Percentiles rank a stretch among this genome's conserved stretches.
Conservation (phyloP, 139 green algal species). For the Monoraphidium neglectum region DNA sequence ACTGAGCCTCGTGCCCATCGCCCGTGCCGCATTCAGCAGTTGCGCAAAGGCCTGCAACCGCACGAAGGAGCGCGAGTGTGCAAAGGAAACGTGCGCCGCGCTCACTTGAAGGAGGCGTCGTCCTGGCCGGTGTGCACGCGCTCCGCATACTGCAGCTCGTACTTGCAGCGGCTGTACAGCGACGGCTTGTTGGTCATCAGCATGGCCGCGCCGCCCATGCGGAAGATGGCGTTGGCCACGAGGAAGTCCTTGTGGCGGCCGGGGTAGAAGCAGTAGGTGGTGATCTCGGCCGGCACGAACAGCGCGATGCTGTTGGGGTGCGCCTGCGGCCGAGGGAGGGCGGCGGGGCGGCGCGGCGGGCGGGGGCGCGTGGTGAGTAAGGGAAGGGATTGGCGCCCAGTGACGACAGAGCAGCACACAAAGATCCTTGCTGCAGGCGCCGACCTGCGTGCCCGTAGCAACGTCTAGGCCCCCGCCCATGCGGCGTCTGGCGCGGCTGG, state of each 20-base stretch:
- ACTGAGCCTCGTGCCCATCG: neutral
- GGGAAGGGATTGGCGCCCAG: neutral
- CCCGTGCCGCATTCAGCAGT: neutral
- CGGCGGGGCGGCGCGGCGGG: neutral
- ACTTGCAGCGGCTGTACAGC: conserved; percentile 57
- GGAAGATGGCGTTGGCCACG: conserved; percentile 64
- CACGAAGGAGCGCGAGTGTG: too few relatives aligned
- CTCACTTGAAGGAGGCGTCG: conserved; percentile 46
- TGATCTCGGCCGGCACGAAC: conserved; percentile 45
- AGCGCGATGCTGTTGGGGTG: conserved; percentile 33
- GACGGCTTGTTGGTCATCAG: conserved; percentile 69
- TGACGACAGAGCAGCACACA: neutral
- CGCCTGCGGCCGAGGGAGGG: conserved; percentile 19
- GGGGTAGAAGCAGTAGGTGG: conserved; percentile 45
- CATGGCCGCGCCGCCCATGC: conserved; percentile 52
- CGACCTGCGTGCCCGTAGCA: neutral
- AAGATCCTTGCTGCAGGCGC: neutral
- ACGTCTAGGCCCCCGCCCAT: neutral
- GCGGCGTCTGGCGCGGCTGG: neutral
- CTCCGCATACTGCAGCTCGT: conserved; percentile 71
- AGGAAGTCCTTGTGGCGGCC: conserved; percentile 50
- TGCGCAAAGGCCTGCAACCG: neutral
- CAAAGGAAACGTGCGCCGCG: neutral
- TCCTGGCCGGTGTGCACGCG: conserved; percentile 64
- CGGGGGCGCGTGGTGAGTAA: neutral